Base-by-base conservation (phyloP, 164 flowering plant species). In the Vitis rupestris region DNA sequence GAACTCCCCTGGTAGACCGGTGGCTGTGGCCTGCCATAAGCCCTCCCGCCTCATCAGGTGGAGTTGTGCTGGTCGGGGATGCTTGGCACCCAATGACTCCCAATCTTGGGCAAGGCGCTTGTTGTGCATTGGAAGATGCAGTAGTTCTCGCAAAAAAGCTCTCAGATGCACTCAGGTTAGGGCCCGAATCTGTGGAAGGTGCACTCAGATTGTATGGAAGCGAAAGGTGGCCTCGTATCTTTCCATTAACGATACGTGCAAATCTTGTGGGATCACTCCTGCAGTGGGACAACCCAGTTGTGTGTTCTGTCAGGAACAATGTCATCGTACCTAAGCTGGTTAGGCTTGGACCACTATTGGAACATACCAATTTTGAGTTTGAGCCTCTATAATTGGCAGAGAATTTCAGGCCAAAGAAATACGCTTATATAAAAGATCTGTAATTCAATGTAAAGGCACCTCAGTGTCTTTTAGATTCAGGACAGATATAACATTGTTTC, bases 31-130 rank as follows among this genome's bases (percentile, higher is more conserved):
- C 97, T 0, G 71, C 63, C 5, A 15, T 81, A 31, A 86, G 84
- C 75, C 97, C 99, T 50, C 75, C 86, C 0, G 91, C 85, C 56
- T 88, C 91, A 63, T 16, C 71, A 1, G 85, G 87, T 5, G 79
- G 83, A 30, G 86, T 86, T n/a, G 99, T 92, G 60, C 82, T 94
- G 31, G 97, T 72, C 0, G 97, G 99, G 11, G 99, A 94, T 80
- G 99, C 99, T 10, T 92, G 99, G 99, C 99, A 94, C 64, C 99
- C 99, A 3, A 94, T 94, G 99, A 94, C 99, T 30, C 99, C 97
- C 31, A 94, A 94, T 77, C 90, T 92, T 0, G 99, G 99, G 8
- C 99, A 92, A 85, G 98, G 97, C 19, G 98, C 90, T 27, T 92
- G 98, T 63, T 89, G 97, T 78, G 97, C 98, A 3, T 59, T 94